Evolutionary conservation across 2,329 filamentous ascomycete genomes (phyloP).

Genomic region (Neofusicoccum cordaticola): DNA sequence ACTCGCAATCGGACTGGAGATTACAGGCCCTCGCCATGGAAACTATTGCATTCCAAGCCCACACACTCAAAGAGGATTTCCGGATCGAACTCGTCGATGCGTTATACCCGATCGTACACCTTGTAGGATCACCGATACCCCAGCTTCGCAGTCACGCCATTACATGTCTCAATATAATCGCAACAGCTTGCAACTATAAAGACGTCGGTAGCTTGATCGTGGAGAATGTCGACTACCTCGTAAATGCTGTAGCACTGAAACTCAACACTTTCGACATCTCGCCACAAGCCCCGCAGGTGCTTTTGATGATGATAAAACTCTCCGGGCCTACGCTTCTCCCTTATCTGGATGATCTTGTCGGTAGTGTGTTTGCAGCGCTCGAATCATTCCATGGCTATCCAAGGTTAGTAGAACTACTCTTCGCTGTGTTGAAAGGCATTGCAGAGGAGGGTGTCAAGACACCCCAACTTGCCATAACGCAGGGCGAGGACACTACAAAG

Average conservation of each 20-base stretch:
- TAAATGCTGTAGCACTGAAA: constrained; percentile 85
- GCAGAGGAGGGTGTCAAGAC: constrained; percentile 74
- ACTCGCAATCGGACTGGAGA: constrained; percentile 60
- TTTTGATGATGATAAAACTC: constrained; percentile 90
- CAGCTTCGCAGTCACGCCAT: constrained; percentile 78
- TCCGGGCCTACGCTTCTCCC: constrained; percentile 79
- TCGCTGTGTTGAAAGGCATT: constrained; percentile 76
- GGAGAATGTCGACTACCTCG: constrained; percentile 91
- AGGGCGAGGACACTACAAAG: constrained; percentile 20
- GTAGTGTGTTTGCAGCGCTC: constrained; percentile 87
- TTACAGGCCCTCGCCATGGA: constrained; percentile 78
- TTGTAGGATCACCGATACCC: constrained; percentile 69
- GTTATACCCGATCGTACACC: constrained; percentile 86
- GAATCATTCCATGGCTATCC: constrained; percentile 95
- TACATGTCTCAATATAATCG: constrained; percentile 76
- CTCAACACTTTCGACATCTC: constrained; percentile 91
- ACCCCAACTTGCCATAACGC: constrained; percentile 48
- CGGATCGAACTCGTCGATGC: constrained; percentile 84
- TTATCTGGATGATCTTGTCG: constrained; percentile 87
- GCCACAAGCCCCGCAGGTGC: constrained; percentile 82
- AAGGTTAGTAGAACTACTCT: constrained; percentile 78
- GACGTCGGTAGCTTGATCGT: constrained; percentile 77
- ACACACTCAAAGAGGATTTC: constrained; percentile 65
- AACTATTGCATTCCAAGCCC: constrained; percentile 71
- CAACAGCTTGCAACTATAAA: constrained; percentile 69